phyloP scores from a whole-genome alignment of 1,139 yeast species.

The Yamadazyma sp. region DNA sequence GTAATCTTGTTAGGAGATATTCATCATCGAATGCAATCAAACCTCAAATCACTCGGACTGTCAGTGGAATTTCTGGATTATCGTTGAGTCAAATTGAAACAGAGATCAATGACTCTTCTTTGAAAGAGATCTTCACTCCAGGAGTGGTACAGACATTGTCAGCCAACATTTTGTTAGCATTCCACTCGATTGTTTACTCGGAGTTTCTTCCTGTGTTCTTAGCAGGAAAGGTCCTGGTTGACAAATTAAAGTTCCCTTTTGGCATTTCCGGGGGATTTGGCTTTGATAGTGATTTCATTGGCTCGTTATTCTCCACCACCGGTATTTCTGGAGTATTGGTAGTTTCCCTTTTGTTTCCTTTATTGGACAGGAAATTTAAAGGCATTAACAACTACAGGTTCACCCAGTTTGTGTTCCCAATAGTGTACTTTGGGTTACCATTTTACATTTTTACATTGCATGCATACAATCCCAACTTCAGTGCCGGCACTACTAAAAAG shows the following conservation, averaged over 20 bases:
- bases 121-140: constrained; percentile 13
- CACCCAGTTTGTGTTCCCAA: constrained; percentile 44
- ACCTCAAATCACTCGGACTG: constrained; percentile 14
- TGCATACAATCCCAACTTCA: constrained; percentile 25
- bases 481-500: constrained; percentile 23
- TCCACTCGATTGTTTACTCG: constrained; percentile 54
- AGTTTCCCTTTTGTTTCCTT: constrained; percentile 54
- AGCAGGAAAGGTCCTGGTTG: constrained; percentile 44
- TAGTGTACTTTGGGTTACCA: constrained; percentile 51
- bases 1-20: constrained; percentile 40
- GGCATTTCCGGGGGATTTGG: constrained; percentile 32
- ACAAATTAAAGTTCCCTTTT: constrained; percentile 36
- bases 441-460: constrained; percentile 45
- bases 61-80: constrained; percentile 15
- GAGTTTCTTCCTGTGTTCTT: constrained; percentile 63
- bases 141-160: constrained; percentile 15
- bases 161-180: constrained; percentile 14
- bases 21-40: constrained; percentile 30
- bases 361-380: constrained; percentile 49
- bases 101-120: constrained; percentile 9
- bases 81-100: constrained; percentile 12
- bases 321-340: constrained; percentile 57
- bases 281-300: constrained; percentile 47
- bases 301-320: constrained; percentile 52
- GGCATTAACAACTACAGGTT: constrained; percentile 45